Conservation (phyloP, 31 red algal genomes). For the Porphyra umbilicalis region DNA sequence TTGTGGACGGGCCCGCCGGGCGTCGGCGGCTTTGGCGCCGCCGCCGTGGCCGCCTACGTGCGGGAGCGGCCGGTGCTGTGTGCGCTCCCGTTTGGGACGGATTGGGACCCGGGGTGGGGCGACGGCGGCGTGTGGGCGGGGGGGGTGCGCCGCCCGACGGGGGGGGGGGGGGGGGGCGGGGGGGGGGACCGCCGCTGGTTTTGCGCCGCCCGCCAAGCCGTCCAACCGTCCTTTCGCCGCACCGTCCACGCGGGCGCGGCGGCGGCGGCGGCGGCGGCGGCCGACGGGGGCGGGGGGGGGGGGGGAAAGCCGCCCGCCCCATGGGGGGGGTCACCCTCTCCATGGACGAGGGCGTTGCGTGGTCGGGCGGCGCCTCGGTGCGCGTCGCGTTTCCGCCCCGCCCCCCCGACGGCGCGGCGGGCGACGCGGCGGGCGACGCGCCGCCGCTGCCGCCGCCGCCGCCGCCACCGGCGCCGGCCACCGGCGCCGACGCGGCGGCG, state of each 20-base stretch:
- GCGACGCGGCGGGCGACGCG: background rate
- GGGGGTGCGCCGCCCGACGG: background rate
- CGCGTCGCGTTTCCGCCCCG: background rate
- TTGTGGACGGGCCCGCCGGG: slow-evolving; percentile 63
- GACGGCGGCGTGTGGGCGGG: background rate
- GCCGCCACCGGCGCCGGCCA: background rate
- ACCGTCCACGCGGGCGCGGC: slow-evolving; percentile 14
- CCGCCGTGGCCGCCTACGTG: slow-evolving; percentile 45
- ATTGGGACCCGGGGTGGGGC: slow-evolving; percentile 76
- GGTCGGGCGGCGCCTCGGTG: background rate
- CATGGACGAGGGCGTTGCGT: background rate
- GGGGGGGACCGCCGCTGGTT: slow-evolving; percentile 39
- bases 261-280: background rate
- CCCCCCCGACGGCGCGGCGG: background rate
- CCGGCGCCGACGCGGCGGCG: background rate
- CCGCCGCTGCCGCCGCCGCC: background rate
- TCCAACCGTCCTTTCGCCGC: slow-evolving; percentile 62
- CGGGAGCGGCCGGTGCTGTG: slow-evolving; percentile 49
- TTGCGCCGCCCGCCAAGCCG: slow-evolving; percentile 36
- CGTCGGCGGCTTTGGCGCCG: slow-evolving; percentile 17
- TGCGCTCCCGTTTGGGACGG: slow-evolving; percentile 55
- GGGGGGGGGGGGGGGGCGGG: slow-evolving; percentile 13
- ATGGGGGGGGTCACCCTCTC: background rate
- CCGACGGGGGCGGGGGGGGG: too few relatives aligned
- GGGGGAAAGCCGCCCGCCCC: too few relatives aligned